Evolutionary conservation across 2,329 filamentous ascomycete species (phyloP).

Genomic region (Massarina eburnea): DNA sequence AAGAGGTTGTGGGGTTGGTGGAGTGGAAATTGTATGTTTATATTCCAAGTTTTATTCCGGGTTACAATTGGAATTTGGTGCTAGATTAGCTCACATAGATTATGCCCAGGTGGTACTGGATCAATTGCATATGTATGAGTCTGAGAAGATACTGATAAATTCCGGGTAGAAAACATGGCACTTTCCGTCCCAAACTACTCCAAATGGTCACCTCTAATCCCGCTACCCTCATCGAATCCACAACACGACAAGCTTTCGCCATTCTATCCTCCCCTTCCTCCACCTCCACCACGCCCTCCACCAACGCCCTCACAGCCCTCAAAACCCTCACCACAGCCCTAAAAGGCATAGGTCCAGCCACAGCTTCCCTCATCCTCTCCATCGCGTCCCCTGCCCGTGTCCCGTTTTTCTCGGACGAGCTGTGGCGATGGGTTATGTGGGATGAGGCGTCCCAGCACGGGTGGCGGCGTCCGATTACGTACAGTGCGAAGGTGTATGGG

Average conservation of each 20-base stretch:
- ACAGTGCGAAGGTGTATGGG: slow-evolving; percentile 69
- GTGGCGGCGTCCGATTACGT: slow-evolving; percentile 63
- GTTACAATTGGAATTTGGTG: no score
- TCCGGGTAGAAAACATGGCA: slow-evolving; percentile 50
- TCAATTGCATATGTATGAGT: background rate
- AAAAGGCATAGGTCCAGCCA: slow-evolving; percentile 78
- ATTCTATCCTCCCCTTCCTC: slow-evolving; percentile 8
- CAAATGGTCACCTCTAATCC: slow-evolving; percentile 61
- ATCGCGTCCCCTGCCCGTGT: slow-evolving; percentile 61
- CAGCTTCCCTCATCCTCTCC: slow-evolving; percentile 72
- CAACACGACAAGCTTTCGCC: slow-evolving; percentile 56
- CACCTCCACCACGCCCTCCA: background rate
- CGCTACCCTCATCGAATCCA: slow-evolving; percentile 47
- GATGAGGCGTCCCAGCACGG: slow-evolving; percentile 48
- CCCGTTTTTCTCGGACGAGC: slow-evolving; percentile 80
- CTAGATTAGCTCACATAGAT: no score
- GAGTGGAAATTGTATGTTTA: slow-evolving; percentile 43
- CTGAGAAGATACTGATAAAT: background rate
- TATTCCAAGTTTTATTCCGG: background rate
- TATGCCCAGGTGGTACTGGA: background rate
- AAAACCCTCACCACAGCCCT: slow-evolving; percentile 61
- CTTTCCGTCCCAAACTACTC: slow-evolving; percentile 51
- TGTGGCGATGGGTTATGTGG: slow-evolving; percentile 71
- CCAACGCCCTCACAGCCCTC: slow-evolving; percentile 30
- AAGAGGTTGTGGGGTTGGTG: slow-evolving; percentile 37